phyloP scores from a whole-genome alignment of 2,329 filamentous ascomycete genomes.

The Colletotrichum salicis region DNA sequence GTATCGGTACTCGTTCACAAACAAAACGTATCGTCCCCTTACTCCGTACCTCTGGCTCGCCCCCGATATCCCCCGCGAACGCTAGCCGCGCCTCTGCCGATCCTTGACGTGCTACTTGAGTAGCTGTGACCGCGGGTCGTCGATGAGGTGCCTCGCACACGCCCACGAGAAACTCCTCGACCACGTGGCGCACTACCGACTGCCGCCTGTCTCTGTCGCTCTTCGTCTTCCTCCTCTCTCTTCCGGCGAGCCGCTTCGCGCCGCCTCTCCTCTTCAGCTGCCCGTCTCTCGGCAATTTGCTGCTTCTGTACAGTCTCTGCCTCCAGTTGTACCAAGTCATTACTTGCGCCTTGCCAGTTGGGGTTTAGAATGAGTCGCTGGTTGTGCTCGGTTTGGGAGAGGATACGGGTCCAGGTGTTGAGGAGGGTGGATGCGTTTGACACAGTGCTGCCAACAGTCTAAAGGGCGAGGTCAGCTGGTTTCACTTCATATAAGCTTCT shows the following conservation, averaged over 20 bases:
- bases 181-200: constrained; percentile 33
- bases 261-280: constrained; percentile 81
- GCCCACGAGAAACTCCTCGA: constrained; percentile 29
- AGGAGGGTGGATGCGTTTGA: constrained; percentile 88
- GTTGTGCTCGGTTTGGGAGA: constrained; percentile 97
- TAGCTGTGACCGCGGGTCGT: constrained; percentile 32
- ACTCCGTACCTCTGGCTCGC: constrained; percentile 30
- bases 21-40: constrained; percentile 20
- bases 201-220: constrained; percentile 52
- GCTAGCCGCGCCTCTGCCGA: constrained; percentile 35
- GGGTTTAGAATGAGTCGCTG: constrained; percentile 90
- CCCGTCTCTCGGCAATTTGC: constrained; percentile 80
- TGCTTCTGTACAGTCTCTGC: constrained; percentile 79
- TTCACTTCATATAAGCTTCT: too few species aligned
- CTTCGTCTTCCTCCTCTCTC: constrained; percentile 69
- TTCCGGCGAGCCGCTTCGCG: constrained; percentile 75
- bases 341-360: constrained; percentile 86
- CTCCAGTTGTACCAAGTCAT: constrained; percentile 88
- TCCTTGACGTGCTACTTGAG: constrained; percentile 35
- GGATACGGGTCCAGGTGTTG: constrained; percentile 94
- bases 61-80: constrained; percentile 35
- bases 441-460: constrained; percentile 89
- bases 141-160: constrained; percentile 20
- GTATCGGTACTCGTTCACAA: constrained; percentile 34
- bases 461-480: constrained; percentile 29